phyloP scores from a whole-genome alignment of 306 rosid species.

The Parietaria judaica region DNA sequence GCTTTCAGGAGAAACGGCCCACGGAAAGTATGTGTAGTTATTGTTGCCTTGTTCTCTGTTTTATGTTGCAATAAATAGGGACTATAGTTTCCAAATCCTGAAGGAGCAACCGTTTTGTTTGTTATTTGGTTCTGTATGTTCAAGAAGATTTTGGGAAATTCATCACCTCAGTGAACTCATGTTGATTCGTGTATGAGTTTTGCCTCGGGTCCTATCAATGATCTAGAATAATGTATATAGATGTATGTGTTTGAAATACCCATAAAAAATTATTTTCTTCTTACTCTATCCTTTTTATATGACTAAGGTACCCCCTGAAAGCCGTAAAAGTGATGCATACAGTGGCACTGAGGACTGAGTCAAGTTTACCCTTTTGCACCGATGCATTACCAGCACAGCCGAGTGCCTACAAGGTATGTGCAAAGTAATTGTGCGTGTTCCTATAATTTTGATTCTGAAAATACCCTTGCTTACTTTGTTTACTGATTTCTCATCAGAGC shows the following conservation, averaged over 20 bases:
- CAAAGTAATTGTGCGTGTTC: not conserved
- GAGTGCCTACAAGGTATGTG: constrained; percentile 40
- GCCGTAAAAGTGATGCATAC: constrained; percentile 91
- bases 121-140: no score
- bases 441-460: not conserved
- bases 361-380: constrained; percentile 34
- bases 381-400: constrained; percentile 38
- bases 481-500: constrained; percentile 40
- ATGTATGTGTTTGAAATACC: no score
- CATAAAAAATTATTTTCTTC: not conserved
- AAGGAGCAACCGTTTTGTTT: no score
- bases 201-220: no score
- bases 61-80: no score
- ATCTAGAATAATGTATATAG: no score
- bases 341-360: constrained; percentile 82
- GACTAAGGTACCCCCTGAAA: constrained; percentile 77
- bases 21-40: constrained; percentile 68
- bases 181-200: no score
- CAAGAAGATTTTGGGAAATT: no score
- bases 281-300: constrained; percentile 11
- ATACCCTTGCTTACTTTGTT: constrained; percentile 9
- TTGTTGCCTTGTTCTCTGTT: no score
- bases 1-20: constrained; percentile 99
- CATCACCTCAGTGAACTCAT: no score
- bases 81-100: no score